Conservation (phyloP, 306 rosid species). For the Dalbergia cultrata region DNA sequence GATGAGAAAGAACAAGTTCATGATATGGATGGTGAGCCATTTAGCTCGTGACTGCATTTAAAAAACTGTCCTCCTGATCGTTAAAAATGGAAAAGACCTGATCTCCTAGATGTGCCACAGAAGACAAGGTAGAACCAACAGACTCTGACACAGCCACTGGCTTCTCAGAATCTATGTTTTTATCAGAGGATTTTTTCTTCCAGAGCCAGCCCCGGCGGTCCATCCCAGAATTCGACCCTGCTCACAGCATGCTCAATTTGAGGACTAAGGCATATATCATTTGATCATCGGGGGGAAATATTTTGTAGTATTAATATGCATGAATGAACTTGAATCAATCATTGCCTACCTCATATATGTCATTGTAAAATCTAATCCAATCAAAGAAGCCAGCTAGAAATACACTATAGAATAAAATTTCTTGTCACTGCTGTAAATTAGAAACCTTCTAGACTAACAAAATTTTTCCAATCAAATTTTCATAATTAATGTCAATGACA, state of each 20-base stretch:
- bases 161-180: slow-evolving; percentile 63
- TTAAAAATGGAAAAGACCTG: slow-evolving; percentile 52
- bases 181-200: slow-evolving; percentile 89
- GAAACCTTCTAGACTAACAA: slow-evolving; percentile 10
- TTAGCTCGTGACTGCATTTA: neutral
- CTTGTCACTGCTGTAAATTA: neutral
- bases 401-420: neutral
- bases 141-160: slow-evolving; percentile 55
- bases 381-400: slow-evolving; percentile 11
- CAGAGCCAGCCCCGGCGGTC: slow-evolving; percentile 94
- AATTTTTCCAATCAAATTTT: neutral
- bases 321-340: slow-evolving; percentile 3
- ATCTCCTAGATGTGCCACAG: slow-evolving; percentile 59
- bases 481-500: neutral
- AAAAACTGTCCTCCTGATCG: neutral
- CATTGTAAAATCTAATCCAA: slow-evolving; percentile 20
- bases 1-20: slow-evolving; percentile 29
- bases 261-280: slow-evolving; percentile 35
- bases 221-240: slow-evolving; percentile 63
- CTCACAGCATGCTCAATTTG: slow-evolving; percentile 24
- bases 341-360: slow-evolving; percentile 7
- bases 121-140: slow-evolving; percentile 50
- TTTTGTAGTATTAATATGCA: neutral
- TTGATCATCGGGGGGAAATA: neutral
- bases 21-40: slow-evolving; percentile 14